phyloP scores from a whole-genome alignment of 139 green algal species.

The Micractinium conductrix region DNA sequence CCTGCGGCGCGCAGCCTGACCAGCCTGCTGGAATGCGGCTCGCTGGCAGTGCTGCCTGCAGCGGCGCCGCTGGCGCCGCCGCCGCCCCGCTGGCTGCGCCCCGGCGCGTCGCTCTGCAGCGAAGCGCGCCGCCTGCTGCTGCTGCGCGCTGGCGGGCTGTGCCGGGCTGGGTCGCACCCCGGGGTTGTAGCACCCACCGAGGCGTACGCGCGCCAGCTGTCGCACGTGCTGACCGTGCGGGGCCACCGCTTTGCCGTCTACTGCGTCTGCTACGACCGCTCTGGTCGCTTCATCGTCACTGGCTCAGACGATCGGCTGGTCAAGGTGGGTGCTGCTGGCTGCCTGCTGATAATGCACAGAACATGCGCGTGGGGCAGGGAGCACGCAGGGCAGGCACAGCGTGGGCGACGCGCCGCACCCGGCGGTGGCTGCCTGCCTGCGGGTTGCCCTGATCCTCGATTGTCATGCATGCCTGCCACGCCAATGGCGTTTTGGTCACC shows the following conservation, averaged over 20 bases:
- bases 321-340: constrained; percentile 62
- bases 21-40: constrained; percentile 44
- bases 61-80: background rate
- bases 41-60: constrained; percentile 38
- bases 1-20: constrained; percentile 33
- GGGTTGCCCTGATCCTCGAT: no score
- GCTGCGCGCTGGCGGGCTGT: constrained; percentile 3
- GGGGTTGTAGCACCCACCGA: constrained; percentile 33
- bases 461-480: background rate
- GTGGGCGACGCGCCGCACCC: no score
- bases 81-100: background rate
- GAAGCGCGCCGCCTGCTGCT: constrained; percentile 24
- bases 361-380: no score
- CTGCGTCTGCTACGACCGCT: constrained; percentile 69
- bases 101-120: background rate
- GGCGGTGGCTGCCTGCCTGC: no score
- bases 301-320: constrained; percentile 85
- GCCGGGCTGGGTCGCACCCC: background rate
- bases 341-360: background rate
- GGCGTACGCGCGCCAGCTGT: constrained; percentile 27
- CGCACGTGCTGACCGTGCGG: constrained; percentile 67
- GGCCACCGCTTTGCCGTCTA: constrained; percentile 81
- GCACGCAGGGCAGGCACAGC: no score
- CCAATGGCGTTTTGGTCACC: background rate
- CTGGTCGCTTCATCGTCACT: constrained; percentile 69